Conservation (phyloP, 2,329 filamentous ascomycete genomes). For the Sporothrix pallida region DNA sequence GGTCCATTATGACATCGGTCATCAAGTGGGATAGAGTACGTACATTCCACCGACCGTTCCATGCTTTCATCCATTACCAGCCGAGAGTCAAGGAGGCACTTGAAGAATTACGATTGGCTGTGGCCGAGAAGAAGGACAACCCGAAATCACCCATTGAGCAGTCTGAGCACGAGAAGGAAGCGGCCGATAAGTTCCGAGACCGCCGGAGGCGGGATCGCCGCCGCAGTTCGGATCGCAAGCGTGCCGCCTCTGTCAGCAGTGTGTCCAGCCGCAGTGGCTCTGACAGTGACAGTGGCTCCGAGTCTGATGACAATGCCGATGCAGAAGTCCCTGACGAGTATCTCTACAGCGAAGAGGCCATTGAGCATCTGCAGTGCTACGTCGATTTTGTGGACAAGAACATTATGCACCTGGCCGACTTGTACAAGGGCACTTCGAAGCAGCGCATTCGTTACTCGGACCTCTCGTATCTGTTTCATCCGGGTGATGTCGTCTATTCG, state of each 20-base stretch:
- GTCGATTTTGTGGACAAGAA: conserved; percentile 53
- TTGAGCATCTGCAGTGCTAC: conserved; percentile 52
- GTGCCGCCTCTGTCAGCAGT: not conserved
- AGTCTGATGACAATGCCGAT: not conserved
- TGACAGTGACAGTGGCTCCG: conserved; percentile 1
- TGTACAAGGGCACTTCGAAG: conserved; percentile 36
- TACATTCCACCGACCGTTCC: conserved; percentile 52
- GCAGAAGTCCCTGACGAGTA: conserved; percentile 36
- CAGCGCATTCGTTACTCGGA: conserved; percentile 49
- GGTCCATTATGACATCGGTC: conserved; percentile 38
- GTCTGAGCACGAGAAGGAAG: not conserved
- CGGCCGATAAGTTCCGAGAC: not conserved
- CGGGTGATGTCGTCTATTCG: conserved; percentile 51
- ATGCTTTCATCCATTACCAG: conserved; percentile 50
- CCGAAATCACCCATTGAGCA: conserved; percentile 32
- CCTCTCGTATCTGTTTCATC: conserved; percentile 51
- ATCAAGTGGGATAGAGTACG: conserved; percentile 44
- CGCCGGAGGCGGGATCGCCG: not conserved
- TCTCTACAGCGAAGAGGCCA: conserved; percentile 47
- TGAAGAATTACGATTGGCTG: conserved; percentile 39
- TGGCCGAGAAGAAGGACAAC: conserved; percentile 36
- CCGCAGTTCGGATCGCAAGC: not conserved
- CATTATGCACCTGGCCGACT: conserved; percentile 47
- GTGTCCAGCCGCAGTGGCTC: conserved; percentile 1
- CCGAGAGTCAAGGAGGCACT: conserved; percentile 50